These are phyloP conservation scores for Venturia oleaginea DNA, from an alignment of 2,329 filamentous ascomycete genomes.

Conservation along the genomic window DNA sequence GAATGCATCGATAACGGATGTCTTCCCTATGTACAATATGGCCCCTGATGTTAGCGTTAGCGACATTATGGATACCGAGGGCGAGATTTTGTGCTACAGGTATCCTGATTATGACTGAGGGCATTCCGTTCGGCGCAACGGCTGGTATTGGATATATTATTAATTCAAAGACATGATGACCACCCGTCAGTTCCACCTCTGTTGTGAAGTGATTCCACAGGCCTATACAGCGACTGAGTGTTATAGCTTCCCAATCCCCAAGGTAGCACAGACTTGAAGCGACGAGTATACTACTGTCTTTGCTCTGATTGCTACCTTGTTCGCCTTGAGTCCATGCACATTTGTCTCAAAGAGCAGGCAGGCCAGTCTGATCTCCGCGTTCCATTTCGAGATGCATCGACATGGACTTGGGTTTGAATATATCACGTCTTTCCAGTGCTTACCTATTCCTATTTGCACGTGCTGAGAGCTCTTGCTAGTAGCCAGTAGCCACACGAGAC, in stretches of 20 bases:
- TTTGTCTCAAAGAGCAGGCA: too few species aligned
- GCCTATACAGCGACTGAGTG: too few species aligned
- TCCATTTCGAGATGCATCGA: not conserved
- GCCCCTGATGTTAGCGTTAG: not conserved
- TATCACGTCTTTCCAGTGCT: not conserved
- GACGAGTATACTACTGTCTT: too few species aligned
- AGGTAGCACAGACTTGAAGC: too few species aligned
- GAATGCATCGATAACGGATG: not conserved
- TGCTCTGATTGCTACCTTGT: too few species aligned
- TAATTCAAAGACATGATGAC: not conserved
- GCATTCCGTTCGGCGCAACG: not conserved
- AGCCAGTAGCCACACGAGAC: not conserved
- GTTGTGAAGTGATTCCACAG: not conserved
- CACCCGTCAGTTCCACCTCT: too few species aligned
- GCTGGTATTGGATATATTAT: not conserved
- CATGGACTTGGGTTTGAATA: not conserved
- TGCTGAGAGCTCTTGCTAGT: not conserved
- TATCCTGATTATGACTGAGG: constrained; percentile 3
- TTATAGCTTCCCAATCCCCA: too few species aligned
- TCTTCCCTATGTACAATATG: not conserved
- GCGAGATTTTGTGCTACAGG: constrained; percentile 2
- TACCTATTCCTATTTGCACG: not conserved
- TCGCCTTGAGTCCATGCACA: too few species aligned
- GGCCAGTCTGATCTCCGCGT: too few species aligned
- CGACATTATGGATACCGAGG: not conserved